Base-by-base conservation (phyloP, 345 rosid genomes). In the Aquilaria sinensis region DNA sequence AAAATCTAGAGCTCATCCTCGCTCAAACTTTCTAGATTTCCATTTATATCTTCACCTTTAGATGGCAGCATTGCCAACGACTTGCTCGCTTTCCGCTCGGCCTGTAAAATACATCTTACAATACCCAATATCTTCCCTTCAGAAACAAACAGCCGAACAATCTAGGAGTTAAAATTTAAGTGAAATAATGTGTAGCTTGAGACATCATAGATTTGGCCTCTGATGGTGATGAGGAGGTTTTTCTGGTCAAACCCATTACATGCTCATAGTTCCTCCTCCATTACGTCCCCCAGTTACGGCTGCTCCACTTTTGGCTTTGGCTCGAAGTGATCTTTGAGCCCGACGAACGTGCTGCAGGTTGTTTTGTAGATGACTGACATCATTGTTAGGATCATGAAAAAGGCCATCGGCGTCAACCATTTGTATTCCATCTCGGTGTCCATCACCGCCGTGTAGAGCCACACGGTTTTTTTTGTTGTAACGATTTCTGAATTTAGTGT, bases 181-280 rank as follows among this genome's bases (percentile, higher is more conserved):
- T 32, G 23, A 23, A 23, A 61, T 14, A 55, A 82, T 84, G 78
- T 79, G 67, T 84, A 77, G 30, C 31, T 16, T 57, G 91, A 85
- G 37, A 83, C 88, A 52, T 85, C 91, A 54, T 82, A 82, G 76
- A 85, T 79, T 74, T 80, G 84, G 50, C 83, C 84, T 62, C 72
- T 82, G 73, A 85, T 80, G 57, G 91, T 85, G 72, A 85, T 83
- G 9, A 85, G 73, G 7, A 85, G 82, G 16, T 82, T 82, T 33
- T 15, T 64, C 12, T 81, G 84, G 66, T 85, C 86, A 7, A 84
- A 82, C 29, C 88, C 91, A 57, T 85, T 67, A 59, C 71, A 85
- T 55, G 75, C 78, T 62, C 84, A 75, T 61, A 85, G 68, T 51
- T 85, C 80, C 57, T 74, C 72, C 67, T 77, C 85, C 46, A 81